A percentile compares a stretch with the other conserved stretches of the same genome.
These are phyloP conservation scores for Astrothelium subdiscretum DNA, from an alignment of 495 filamentous ascomycete genomes.

Conservation along the genomic window DNA sequence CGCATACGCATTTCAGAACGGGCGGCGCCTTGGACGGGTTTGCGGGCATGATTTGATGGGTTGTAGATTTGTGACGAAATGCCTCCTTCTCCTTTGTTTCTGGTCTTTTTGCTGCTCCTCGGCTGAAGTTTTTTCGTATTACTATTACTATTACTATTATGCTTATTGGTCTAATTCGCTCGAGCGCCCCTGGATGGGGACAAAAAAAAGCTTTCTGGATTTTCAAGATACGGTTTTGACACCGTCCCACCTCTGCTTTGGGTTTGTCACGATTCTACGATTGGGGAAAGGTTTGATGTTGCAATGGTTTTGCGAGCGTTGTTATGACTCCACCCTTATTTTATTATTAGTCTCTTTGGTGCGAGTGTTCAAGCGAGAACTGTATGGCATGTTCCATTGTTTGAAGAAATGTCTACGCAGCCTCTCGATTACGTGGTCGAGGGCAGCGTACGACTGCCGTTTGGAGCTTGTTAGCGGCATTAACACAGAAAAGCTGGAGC, in stretches of 20 bases:
- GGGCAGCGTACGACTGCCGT: background rate
- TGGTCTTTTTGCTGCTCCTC: background rate
- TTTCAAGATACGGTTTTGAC: background rate
- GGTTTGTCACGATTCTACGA: background rate
- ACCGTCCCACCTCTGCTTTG: background rate
- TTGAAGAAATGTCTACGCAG: too few relatives aligned
- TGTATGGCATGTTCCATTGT: too few relatives aligned
- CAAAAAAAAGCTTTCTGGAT: background rate
- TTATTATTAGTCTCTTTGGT: background rate
- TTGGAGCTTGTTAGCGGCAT: background rate
- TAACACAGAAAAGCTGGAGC: background rate
- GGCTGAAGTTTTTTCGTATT: background rate
- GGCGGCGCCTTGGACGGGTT: background rate
- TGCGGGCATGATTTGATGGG: background rate
- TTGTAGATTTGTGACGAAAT: background rate
- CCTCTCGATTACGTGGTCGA: background rate
- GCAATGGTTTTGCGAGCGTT: background rate
- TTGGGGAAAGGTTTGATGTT: background rate
- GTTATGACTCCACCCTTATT: background rate
- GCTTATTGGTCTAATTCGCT: background rate
- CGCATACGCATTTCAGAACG: background rate
- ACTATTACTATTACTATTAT: background rate
- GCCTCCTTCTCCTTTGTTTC: background rate
- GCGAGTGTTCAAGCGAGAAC: too few relatives aligned
- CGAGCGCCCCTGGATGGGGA: background rate